Conservation (phyloP, 228 moss, liverwort and hornwort genomes). For the Sphagnum magellanicum region DNA sequence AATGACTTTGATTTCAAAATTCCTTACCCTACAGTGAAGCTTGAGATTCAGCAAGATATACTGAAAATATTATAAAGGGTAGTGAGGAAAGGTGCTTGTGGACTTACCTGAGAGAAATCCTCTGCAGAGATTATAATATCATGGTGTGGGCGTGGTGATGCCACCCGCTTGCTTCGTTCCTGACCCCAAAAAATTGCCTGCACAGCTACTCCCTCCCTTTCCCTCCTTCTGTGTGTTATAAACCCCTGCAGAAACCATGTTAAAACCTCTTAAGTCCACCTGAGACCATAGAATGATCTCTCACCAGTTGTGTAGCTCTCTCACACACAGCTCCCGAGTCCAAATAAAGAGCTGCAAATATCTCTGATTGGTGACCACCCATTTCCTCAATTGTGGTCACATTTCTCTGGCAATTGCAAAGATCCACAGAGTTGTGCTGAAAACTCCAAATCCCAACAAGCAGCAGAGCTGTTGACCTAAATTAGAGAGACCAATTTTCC, state of each 20-base stretch:
- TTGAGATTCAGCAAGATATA: not conserved
- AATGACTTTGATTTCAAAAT: not conserved
- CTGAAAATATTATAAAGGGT: not conserved
- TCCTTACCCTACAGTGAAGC: not conserved
- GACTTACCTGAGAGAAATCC: constrained; percentile 14
- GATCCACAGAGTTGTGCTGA: no score
- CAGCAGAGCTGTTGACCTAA: no score
- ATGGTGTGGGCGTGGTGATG: constrained; percentile 19
- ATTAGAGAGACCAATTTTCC: no score
- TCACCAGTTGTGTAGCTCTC: no score
- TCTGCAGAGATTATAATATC: constrained; percentile 39
- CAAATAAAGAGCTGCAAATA: no score
- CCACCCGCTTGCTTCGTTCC: constrained; percentile 20
- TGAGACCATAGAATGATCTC: no score
- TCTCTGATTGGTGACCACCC: no score
- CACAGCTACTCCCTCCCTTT: constrained; percentile 2
- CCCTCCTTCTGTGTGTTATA: not conserved
- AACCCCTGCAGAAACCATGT: constrained; percentile 3
- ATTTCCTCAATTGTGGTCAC: no score
- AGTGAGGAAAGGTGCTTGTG: constrained; percentile 13
- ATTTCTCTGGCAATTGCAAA: no score
- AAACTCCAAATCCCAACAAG: no score
- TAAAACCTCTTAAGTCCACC: not conserved
- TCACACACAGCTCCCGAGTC: no score
- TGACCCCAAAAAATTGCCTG: constrained; percentile 44